Percentiles rank a stretch among this genome's conserved stretches.
These are phyloP conservation scores for Verticillium nonalfalfae DNA, from an alignment of 2,329 filamentous ascomycete genomes.

Conservation along the genomic window DNA sequence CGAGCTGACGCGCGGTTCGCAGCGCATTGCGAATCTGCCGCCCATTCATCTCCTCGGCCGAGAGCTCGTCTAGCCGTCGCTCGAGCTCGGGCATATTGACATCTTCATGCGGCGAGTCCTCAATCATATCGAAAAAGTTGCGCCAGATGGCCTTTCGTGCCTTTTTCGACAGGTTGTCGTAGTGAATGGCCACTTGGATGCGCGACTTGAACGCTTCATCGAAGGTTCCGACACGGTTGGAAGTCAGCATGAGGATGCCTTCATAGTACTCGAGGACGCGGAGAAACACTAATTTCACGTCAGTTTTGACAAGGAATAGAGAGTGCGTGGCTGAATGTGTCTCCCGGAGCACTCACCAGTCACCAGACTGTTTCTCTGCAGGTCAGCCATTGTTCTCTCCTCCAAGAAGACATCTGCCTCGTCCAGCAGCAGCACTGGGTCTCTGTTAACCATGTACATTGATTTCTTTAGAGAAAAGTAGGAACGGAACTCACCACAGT, in stretches of 20 bases:
- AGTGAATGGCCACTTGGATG: conserved; percentile 24
- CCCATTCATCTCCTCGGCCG: no score
- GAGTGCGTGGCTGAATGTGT: conserved; percentile 53
- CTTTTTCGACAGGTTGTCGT: conserved; percentile 16
- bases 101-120: background rate
- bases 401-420: conserved; percentile 83
- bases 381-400: conserved; percentile 73
- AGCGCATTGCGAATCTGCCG: no score
- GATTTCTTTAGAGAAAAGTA: no score
- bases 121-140: conserved; percentile 8
- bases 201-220: conserved; percentile 29
- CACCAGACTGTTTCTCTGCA: conserved; percentile 37
- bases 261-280: conserved; percentile 27
- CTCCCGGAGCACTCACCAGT: no score
- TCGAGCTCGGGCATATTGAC: no score
- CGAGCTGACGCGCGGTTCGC: no score
- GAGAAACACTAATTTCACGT: conserved; percentile 18
- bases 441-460: no score
- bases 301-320: background rate
- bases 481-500: conserved; percentile 51
- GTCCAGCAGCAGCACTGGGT: conserved; percentile 52
- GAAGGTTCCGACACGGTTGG: conserved; percentile 26
- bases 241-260: conserved; percentile 28
- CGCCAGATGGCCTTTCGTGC: conserved; percentile 7
- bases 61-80: no score